These are phyloP conservation scores for Solanum chmielewskii DNA, from an alignment of 257 asterid species.

Conservation along the genomic window DNA sequence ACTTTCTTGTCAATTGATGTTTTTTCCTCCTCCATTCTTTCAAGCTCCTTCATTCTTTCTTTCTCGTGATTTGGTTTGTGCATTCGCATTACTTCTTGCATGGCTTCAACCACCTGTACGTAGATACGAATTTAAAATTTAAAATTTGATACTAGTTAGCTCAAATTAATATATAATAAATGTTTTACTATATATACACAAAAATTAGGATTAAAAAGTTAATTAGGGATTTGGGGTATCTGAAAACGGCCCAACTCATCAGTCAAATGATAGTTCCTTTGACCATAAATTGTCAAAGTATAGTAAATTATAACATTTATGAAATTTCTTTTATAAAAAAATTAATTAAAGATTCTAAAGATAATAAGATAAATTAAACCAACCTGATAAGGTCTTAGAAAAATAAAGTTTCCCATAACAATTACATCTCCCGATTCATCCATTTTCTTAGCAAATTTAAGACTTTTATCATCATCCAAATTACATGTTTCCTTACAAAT, in stretches of 20 bases:
- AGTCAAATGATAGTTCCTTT: neutral
- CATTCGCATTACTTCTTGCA: conserved; percentile 5
- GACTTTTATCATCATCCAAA: neutral
- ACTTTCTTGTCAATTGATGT: conserved; percentile 37
- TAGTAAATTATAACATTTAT: no score
- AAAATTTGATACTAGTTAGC: no score
- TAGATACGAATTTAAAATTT: no score
- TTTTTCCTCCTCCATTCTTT: conserved; percentile 30
- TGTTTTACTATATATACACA: no score
- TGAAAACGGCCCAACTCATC: neutral
- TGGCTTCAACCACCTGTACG: conserved; percentile 4
- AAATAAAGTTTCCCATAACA: conserved; percentile 4
- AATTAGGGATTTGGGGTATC: neutral
- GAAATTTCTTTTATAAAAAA: no score
- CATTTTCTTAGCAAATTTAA: neutral
- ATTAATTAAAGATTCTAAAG: no score
- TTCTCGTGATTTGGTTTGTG: conserved; percentile 1
- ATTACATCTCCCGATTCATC: conserved; percentile 13
- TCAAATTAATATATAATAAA: no score
- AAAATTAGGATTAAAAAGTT: neutral
- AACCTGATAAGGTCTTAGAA: conserved; percentile 10
- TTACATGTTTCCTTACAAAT: neutral
- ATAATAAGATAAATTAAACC: neutral
- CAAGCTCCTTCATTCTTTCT: conserved; percentile 19
- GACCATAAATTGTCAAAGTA: neutral